Conservation (phyloP, 2,329 filamentous ascomycete genomes). For the Aspergillus sp. region DNA sequence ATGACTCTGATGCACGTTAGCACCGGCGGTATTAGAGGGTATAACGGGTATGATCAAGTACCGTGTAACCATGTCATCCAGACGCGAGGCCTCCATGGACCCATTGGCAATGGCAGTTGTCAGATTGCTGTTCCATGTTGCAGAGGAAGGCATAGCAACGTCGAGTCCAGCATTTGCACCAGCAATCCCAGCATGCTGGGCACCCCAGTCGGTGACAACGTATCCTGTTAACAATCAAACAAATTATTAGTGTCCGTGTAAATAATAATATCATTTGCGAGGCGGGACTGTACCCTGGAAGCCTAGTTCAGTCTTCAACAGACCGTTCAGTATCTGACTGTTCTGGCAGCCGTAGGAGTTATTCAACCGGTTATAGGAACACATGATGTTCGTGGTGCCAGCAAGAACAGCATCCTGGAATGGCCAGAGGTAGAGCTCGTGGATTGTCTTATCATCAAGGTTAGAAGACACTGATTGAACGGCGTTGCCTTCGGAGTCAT, state of each 20-base stretch:
- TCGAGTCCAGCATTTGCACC: constrained; percentile 26
- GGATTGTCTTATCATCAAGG: constrained; percentile 64
- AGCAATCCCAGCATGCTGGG: constrained; percentile 59
- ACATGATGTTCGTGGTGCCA: constrained; percentile 62
- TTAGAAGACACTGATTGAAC: constrained; percentile 54
- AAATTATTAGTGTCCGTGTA: no score
- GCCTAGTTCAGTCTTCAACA: constrained; percentile 76
- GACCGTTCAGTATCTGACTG: constrained; percentile 70
- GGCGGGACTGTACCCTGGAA: constrained; percentile 54
- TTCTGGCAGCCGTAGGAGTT: constrained; percentile 80
- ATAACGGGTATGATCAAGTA: no score
- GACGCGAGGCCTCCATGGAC: constrained; percentile 51
- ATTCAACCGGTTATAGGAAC: constrained; percentile 64
- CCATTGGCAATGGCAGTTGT: constrained; percentile 58
- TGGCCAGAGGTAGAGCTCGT: constrained; percentile 66
- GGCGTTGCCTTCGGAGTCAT: not conserved
- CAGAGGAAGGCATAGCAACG: constrained; percentile 23
- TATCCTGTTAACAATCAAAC: constrained; percentile 41
- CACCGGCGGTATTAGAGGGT: no score
- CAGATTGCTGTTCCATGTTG: constrained; percentile 30
- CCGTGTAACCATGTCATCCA: constrained; percentile 62
- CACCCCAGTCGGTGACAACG: constrained; percentile 76
- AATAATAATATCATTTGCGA: no score
- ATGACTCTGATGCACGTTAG: no score
- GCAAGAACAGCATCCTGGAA: constrained; percentile 62